phyloP scores from a whole-genome alignment of 1,284 basidiomycete genomes.

The Cutaneotrichosporon sp. region DNA sequence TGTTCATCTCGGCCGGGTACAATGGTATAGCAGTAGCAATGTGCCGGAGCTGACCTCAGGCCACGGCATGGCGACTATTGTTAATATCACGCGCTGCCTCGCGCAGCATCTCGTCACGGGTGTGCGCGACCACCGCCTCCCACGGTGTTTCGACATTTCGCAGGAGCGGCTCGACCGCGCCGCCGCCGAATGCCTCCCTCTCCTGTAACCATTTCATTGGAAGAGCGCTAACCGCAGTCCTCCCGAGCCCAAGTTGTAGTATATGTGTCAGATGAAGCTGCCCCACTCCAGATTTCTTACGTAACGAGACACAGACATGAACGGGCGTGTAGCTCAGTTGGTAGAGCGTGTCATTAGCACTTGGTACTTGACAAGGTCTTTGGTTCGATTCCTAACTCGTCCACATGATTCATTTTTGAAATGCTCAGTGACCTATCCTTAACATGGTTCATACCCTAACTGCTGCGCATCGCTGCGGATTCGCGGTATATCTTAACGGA shows the following conservation, averaged over 20 bases:
- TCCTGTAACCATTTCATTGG: not conserved
- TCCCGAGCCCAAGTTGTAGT: constrained; percentile 4
- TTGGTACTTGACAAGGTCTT: constrained; percentile 1
- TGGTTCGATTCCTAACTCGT: constrained; percentile 5
- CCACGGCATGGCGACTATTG: constrained; percentile 32
- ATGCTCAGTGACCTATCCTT: not conserved
- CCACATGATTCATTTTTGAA: not conserved
- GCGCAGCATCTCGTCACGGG: constrained; percentile 24
- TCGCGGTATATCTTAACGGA: not conserved
- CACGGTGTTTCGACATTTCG: constrained; percentile 15
- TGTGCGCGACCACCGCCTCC: constrained; percentile 23
- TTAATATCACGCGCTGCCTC: constrained; percentile 28
- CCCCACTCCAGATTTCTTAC: not conserved
- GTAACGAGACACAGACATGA: not conserved
- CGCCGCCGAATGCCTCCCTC: not conserved
- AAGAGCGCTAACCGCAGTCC: not conserved
- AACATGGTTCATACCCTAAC: not conserved
- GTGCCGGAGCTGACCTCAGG: not conserved
- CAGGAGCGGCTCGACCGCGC: constrained; percentile 11
- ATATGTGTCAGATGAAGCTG: not conserved
- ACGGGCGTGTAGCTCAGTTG: constrained; percentile 4
- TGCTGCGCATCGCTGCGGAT: not conserved
- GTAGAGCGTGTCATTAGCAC: constrained; percentile 9
- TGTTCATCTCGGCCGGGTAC: constrained; percentile 24
- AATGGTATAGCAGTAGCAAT: constrained; percentile 4